Conservation (phyloP, 306 rosid species). For the Canavalia ensiformis region DNA sequence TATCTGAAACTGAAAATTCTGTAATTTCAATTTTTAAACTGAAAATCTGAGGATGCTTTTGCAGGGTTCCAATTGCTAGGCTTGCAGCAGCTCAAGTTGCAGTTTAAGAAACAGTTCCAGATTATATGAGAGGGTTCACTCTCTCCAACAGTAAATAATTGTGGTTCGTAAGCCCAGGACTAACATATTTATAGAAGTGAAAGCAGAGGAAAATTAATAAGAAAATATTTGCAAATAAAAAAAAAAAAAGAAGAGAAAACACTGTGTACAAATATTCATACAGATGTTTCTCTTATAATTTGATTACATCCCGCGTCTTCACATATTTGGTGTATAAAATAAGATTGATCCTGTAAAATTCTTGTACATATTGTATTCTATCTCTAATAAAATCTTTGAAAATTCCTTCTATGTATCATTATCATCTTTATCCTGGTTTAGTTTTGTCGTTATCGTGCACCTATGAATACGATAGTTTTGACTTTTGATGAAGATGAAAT, state of each 20-base stretch:
- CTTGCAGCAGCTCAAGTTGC: conserved; percentile 97
- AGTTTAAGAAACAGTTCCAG: conserved; percentile 35
- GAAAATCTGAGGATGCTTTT: conserved; percentile 22
- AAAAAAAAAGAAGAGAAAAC: conserved; percentile 10
- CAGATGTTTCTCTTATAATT: conserved; percentile 28
- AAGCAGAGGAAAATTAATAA: conserved; percentile 15
- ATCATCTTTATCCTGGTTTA: neutral
- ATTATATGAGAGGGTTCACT: conserved; percentile 35
- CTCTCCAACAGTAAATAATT: conserved; percentile 47
- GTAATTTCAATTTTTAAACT: conserved; percentile 23
- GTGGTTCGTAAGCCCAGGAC: conserved; percentile 38
- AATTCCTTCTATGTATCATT: conserved; percentile 3
- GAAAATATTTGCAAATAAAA: conserved; percentile 24
- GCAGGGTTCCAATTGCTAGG: conserved; percentile 98
- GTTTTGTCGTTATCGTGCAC: no score
- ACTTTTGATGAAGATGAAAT: no score
- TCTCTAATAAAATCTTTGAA: conserved; percentile 15
- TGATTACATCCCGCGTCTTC: conserved; percentile 31
- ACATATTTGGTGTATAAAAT: conserved; percentile 29
- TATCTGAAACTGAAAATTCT: conserved; percentile 13
- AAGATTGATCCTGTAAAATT: conserved; percentile 36
- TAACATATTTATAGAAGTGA: conserved; percentile 44
- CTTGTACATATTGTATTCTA: conserved; percentile 35
- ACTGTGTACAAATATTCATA: conserved; percentile 42
- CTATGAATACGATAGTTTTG: no score